Conservation (phyloP, 2,329 filamentous ascomycete species). For the Verticillium klebahnii region DNA sequence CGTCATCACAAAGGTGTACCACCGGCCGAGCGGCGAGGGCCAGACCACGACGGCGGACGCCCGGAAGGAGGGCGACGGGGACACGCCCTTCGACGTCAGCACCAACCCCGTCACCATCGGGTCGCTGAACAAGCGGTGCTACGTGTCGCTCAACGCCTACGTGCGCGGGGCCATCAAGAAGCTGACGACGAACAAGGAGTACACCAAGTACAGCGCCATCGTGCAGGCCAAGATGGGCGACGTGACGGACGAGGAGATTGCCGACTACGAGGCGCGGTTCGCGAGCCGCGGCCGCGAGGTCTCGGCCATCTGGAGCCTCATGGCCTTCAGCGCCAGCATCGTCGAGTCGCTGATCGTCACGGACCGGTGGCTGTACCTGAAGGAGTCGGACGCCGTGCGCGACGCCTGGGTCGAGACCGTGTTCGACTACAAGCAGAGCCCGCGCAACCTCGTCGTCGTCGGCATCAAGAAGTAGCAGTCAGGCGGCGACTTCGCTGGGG, state of each 20-base stretch:
- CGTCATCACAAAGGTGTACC: slow-evolving; percentile 60
- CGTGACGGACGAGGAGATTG: slow-evolving; percentile 72
- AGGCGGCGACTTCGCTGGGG: no score
- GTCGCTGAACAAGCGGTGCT: slow-evolving; percentile 74
- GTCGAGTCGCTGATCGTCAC: slow-evolving; percentile 87
- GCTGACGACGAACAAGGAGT: slow-evolving; percentile 53
- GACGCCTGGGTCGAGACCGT: slow-evolving; percentile 89
- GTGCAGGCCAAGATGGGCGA: slow-evolving; percentile 61
- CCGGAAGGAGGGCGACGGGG: slow-evolving; percentile 12
- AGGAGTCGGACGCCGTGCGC: slow-evolving; percentile 63
- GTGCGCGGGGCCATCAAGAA: slow-evolving; percentile 78
- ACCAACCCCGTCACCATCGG: slow-evolving; percentile 84
- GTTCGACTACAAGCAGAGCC: slow-evolving; percentile 83
- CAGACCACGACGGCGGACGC: slow-evolving; percentile 9
- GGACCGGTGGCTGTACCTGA: slow-evolving; percentile 84
- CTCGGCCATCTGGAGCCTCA: slow-evolving; percentile 85
- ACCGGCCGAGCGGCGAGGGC: slow-evolving; percentile 18
- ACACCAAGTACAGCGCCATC: slow-evolving; percentile 54
- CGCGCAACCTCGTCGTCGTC: slow-evolving; percentile 88
- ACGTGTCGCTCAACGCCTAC: slow-evolving; percentile 70
- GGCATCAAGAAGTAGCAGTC: slow-evolving; percentile 65
- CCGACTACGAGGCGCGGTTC: slow-evolving; percentile 63
- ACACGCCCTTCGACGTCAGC: slow-evolving; percentile 47
- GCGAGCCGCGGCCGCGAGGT: slow-evolving; percentile 69
- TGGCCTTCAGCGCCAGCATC: slow-evolving; percentile 90